Evolutionary conservation across 805 yeast genomes (phyloP).

Genomic region (Lachancea thermotolerans): DNA sequence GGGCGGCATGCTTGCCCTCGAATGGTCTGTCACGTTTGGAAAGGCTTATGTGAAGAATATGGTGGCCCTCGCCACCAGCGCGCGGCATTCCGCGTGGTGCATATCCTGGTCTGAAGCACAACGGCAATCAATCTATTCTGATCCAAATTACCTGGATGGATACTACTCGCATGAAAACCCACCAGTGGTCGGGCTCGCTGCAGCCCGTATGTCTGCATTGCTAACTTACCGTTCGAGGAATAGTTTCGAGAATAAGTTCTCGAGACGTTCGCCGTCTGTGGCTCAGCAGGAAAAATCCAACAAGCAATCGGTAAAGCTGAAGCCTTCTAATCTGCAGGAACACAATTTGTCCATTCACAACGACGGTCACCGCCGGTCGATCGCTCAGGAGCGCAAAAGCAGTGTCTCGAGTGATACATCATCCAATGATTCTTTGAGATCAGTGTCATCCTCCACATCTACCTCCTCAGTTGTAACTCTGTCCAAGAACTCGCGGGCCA

Average conservation of each 20-base stretch:
- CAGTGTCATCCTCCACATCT: constrained; percentile 31
- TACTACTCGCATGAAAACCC: constrained; percentile 73
- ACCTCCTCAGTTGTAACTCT: constrained; percentile 17
- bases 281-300: constrained; percentile 29
- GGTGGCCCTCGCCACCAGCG: constrained; percentile 87
- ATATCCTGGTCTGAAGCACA: constrained; percentile 99
- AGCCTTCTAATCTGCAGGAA: constrained; percentile 47
- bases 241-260: constrained; percentile 85
- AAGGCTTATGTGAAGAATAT: constrained; percentile 63
- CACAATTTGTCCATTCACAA: constrained; percentile 83
- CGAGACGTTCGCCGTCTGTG: constrained; percentile 63
- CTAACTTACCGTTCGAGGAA: constrained; percentile 88
- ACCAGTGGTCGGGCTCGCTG: constrained; percentile 81
- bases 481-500: constrained; percentile 12
- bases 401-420: constrained; percentile 10
- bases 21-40: constrained; percentile 60
- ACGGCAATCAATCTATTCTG: constrained; percentile 91
- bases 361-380: constrained; percentile 54
- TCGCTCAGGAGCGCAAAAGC: constrained; percentile 7
- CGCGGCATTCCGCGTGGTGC: constrained; percentile 97
- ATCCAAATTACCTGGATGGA: constrained; percentile 89
- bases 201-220: constrained; percentile 96
- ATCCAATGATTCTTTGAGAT: constrained; percentile 21
- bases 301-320: constrained; percentile 3
- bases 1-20: constrained; percentile 97